A percentile compares a stretch with the other conserved stretches of the same genome.
phyloP scores from a whole-genome alignment of 768 basidiomycete genomes.

The Tricholomella constricta region DNA sequence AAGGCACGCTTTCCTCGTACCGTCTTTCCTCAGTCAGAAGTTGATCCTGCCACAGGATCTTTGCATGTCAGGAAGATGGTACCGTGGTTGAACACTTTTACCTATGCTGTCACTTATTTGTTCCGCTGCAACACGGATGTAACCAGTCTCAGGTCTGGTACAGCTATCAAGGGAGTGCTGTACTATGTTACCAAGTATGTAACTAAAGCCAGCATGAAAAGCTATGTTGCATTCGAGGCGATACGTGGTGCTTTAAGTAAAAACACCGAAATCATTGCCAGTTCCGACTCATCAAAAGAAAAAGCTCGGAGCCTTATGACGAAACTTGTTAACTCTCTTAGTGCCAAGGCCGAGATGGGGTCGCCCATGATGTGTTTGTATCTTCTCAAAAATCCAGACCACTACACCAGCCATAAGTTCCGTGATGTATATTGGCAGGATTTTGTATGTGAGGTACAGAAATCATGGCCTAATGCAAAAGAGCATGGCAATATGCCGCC shows the following conservation, averaged over 20 bases:
- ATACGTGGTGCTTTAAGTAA: slow-evolving; percentile 24
- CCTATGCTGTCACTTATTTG: slow-evolving; percentile 32
- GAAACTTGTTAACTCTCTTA: slow-evolving; percentile 36
- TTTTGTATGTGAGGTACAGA: slow-evolving; percentile 27
- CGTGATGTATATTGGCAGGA: slow-evolving; percentile 32
- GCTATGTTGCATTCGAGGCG: slow-evolving; percentile 36
- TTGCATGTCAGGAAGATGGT: slow-evolving; percentile 35
- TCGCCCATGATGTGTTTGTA: slow-evolving; percentile 36
- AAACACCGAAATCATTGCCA: slow-evolving; percentile 13
- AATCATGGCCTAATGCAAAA: slow-evolving; percentile 10
- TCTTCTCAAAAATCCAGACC: slow-evolving; percentile 37
- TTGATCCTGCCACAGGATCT: slow-evolving; percentile 30
- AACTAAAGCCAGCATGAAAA: slow-evolving; percentile 40
- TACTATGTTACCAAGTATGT: slow-evolving; percentile 46
- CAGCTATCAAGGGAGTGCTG: slow-evolving; percentile 38
- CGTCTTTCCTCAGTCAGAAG: slow-evolving; percentile 13
- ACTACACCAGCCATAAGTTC: slow-evolving; percentile 38
- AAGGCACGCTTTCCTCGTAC: slow-evolving; percentile 36
- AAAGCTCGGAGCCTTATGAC: slow-evolving; percentile 31
- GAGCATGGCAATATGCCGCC: slow-evolving; percentile 1
- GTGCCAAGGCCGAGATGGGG: slow-evolving; percentile 39
- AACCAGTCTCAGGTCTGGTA: too few species aligned
- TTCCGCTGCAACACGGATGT: too few species aligned
- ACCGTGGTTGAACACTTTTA: slow-evolving; percentile 38
- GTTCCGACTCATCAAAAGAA: slow-evolving; percentile 8